Percentiles rank a stretch among this genome's conserved stretches.
These are phyloP conservation scores for Mycena rebaudengoi DNA, from an alignment of 768 basidiomycete species.

Conservation along the genomic window DNA sequence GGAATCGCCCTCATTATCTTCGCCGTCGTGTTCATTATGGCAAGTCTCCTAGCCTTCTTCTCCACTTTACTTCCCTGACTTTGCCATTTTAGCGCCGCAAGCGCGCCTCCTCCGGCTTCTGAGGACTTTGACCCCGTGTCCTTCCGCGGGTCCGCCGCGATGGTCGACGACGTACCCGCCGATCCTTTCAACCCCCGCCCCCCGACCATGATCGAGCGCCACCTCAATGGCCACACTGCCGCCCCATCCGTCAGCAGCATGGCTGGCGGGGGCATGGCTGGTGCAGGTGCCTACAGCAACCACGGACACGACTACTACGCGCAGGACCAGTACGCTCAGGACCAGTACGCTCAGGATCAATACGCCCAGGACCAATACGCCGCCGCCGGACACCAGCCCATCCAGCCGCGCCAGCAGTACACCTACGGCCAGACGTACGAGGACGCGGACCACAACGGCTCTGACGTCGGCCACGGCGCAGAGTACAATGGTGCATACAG, in stretches of 20 bases:
- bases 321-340: conserved; percentile 59
- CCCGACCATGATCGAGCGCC: conserved; percentile 39
- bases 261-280: conserved; percentile 46
- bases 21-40: conserved; percentile 49
- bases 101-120: conserved; percentile 40
- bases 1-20: conserved; percentile 47
- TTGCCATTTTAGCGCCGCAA: conserved; percentile 44
- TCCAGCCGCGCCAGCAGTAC: conserved; percentile 50
- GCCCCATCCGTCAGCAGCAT: conserved; percentile 39
- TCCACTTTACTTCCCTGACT: not conserved
- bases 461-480: conserved; percentile 38
- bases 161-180: conserved; percentile 18
- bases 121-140: conserved; percentile 46
- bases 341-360: conserved; percentile 13
- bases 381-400: conserved; percentile 12
- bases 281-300: conserved; percentile 50
- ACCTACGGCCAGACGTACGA: conserved; percentile 46
- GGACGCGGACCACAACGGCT: conserved; percentile 22
- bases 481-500: conserved; percentile 49
- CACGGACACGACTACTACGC: conserved; percentile 46
- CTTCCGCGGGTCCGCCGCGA: conserved; percentile 33
- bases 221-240: conserved; percentile 29
- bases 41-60: conserved; percentile 30
- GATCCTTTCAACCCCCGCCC: conserved; percentile 32
- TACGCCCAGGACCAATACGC: conserved; percentile 11